Conservation (phyloP, 2,329 filamentous ascomycete genomes). For the Venturia carpophila region DNA sequence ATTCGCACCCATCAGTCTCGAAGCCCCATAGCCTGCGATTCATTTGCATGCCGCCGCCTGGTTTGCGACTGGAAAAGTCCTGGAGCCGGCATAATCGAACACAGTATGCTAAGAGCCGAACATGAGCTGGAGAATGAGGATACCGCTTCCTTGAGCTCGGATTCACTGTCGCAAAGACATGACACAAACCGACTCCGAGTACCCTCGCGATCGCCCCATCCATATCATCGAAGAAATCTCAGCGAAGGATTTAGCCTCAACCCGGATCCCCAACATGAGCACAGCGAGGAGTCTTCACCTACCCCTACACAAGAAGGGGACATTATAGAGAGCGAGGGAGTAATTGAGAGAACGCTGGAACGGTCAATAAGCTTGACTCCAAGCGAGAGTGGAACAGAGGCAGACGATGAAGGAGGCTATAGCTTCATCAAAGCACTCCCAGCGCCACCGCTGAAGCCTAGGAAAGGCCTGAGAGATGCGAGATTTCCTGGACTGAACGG, state of each 20-base stretch:
- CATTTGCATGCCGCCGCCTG: neutral
- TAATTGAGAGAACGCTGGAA: neutral
- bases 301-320: conserved; percentile 1
- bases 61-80: neutral
- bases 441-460: conserved; percentile 61
- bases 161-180: neutral
- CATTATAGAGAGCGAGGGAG: neutral
- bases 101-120: conserved; percentile 2
- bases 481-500: conserved; percentile 28
- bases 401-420: conserved; percentile 73
- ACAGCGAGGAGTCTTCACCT: neutral
- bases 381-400: conserved; percentile 90
- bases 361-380: conserved; percentile 27
- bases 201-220: conserved; percentile 16
- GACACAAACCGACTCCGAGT: neutral
- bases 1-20: neutral
- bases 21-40: neutral
- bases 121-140: conserved; percentile 10
- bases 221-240: conserved; percentile 12
- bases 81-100: neutral
- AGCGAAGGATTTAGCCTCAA: neutral
- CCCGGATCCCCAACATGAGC: neutral
- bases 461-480: conserved; percentile 63
- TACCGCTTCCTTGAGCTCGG: conserved; percentile 1
- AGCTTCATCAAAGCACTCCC: conserved; percentile 71